A percentile compares a stretch with the other conserved stretches of the same genome.
Evolutionary conservation across 257 asterid species (phyloP).

Genomic region (Apocynum venetum): DNA sequence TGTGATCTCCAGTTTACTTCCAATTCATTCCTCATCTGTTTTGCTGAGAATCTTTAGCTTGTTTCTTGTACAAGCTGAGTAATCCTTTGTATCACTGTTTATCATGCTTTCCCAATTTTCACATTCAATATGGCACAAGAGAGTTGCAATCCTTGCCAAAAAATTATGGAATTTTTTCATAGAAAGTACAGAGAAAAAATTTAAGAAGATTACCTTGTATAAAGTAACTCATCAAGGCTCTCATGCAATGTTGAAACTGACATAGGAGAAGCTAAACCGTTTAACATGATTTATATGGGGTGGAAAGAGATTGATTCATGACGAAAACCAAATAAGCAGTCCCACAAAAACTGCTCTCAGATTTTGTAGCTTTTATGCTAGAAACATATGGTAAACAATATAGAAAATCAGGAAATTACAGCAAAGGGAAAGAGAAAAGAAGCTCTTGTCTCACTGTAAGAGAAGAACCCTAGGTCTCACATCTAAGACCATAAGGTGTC

Average conservation of each 20-base stretch:
- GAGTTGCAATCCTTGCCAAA: neutral
- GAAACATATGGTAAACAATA: too few relatives aligned
- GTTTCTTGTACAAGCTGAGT: neutral
- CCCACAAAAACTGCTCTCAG: too few relatives aligned
- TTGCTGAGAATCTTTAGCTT: neutral
- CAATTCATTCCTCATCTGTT: neutral
- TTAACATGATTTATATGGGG: neutral
- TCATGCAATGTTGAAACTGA: neutral
- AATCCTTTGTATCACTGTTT: neutral
- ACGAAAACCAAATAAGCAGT: neutral
- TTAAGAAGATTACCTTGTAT: neutral
- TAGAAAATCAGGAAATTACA: too few relatives aligned
- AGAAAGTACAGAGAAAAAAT: neutral
- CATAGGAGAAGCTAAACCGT: neutral
- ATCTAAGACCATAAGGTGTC: too few relatives aligned
- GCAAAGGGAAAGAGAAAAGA: too few relatives aligned
- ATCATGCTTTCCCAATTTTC: neutral
- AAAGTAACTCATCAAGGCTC: neutral
- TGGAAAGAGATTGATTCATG: neutral
- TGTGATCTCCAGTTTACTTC: neutral
- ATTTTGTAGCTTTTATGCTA: neutral
- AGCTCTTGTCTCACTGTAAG: too few relatives aligned
- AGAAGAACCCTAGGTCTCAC: too few relatives aligned
- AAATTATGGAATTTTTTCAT: too few relatives aligned
- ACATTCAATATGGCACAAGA: neutral